phyloP scores from a whole-genome alignment of 2,329 filamentous ascomycete species.

The Xylariaceae sp. region DNA sequence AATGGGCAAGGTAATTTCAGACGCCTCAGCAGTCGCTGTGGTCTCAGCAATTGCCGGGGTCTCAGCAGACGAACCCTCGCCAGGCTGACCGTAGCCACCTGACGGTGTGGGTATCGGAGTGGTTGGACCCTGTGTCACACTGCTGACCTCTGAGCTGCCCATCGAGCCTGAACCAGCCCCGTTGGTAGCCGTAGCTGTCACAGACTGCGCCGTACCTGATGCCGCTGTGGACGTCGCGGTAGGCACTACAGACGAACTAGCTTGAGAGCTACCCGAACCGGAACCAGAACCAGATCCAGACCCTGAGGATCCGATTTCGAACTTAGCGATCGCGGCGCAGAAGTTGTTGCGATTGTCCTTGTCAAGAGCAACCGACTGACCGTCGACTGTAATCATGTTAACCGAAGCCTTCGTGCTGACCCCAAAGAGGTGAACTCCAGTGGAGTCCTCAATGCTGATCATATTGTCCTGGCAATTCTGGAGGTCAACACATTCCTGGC shows the following conservation, averaged over 20 bases:
- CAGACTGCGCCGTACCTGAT: slow-evolving; percentile 6
- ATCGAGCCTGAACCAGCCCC: slow-evolving; percentile 11
- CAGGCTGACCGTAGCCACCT: slow-evolving; percentile 29
- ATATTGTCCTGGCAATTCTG: slow-evolving; percentile 80
- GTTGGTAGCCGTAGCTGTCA: background rate
- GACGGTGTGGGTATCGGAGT: slow-evolving; percentile 19
- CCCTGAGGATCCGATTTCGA: slow-evolving; percentile 36
- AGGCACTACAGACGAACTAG: slow-evolving; percentile 9
- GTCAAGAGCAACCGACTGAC: slow-evolving; percentile 55
- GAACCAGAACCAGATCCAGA: slow-evolving; percentile 9
- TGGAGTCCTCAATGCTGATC: slow-evolving; percentile 68
- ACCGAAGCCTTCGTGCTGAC: slow-evolving; percentile 74
- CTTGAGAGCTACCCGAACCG: slow-evolving; percentile 10
- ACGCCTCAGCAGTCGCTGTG: slow-evolving; percentile 2
- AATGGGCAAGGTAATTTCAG: slow-evolving; percentile 22
- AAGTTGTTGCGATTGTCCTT: slow-evolving; percentile 67
- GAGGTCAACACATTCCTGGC: slow-evolving; percentile 66
- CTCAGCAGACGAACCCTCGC: slow-evolving; percentile 17
- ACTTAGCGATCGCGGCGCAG: slow-evolving; percentile 62
- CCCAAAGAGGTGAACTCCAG: slow-evolving; percentile 62
- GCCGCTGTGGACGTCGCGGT: slow-evolving; percentile 8
- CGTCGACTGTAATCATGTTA: slow-evolving; percentile 72
- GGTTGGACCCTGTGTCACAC: slow-evolving; percentile 15
- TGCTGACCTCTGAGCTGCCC: slow-evolving; percentile 8
- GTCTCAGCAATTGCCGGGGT: slow-evolving; percentile 1